Evolutionary conservation across 208 protist species (phyloP), one percentile per base, ranked within the genome.

Genomic region (Phytomonas francai): DNA sequence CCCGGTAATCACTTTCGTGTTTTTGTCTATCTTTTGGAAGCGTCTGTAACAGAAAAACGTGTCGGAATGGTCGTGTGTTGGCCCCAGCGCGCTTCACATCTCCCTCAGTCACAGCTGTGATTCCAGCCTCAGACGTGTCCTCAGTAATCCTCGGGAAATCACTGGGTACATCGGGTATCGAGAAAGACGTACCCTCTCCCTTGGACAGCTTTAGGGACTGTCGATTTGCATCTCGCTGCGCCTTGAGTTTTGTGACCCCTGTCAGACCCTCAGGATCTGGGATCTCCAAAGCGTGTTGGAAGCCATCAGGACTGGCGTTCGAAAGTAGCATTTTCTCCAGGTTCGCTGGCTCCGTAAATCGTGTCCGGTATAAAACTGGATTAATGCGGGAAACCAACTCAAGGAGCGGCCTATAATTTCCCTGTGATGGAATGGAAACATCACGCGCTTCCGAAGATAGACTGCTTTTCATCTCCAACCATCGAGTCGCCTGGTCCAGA

Each of bases 1-100:
- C 67, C n/a, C 72, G 51, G 68, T 80, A 72, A 62, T 89, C 75
- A 9, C 79, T 42, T 32, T 73, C 75, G 32, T 88, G 56, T n/a
- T 73, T 70, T 59, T 60, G 31, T 64, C 87, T 88, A 9, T 74
- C 68, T 3, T 75, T 65, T 65, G 79, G 65, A 3, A 68, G 82
- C 25, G 72, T 74, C 71, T 91, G 84, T 22, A 88, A 61, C 32
- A 89, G 64, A 0, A 91, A 59, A 42, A 79, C 84, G 68, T 88
- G 74, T 39, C 72, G 80, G 60, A 80, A 83, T 6, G 59, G 45
- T 9, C 65, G 62, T 14, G 54, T 30, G 27, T 25, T 25, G 54
- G 65, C 28, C 28, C 33, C n/a, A 9, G 66, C 27, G 39, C 39
- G 8, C 39, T 14, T 11, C 39, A 14, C 8, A 45, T 45, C 39